These are phyloP conservation scores for Fimicolochytrium jonesii DNA, from an alignment of 192 early-diverging fungal genomes.

Conservation along the genomic window DNA sequence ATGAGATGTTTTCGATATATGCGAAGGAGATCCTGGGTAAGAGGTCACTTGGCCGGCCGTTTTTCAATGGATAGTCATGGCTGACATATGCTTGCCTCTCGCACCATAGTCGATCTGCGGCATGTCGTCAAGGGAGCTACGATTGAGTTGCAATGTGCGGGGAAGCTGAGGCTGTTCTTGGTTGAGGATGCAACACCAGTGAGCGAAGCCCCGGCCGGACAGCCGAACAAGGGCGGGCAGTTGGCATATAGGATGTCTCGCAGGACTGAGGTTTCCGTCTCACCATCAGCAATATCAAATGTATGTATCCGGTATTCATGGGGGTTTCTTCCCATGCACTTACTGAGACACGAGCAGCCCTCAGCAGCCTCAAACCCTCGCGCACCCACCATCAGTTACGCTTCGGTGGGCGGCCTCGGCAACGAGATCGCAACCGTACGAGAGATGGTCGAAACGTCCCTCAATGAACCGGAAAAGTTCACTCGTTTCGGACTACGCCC, in stretches of 20 bases:
- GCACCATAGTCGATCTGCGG: slow-evolving; percentile 49
- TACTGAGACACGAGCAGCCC: not conserved
- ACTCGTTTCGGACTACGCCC: slow-evolving; percentile 72
- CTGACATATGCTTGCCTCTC: no score
- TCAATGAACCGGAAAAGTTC: slow-evolving; percentile 71
- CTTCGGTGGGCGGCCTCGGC: slow-evolving; percentile 75
- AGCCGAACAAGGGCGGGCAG: no score
- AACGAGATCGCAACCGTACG: slow-evolving; percentile 67
- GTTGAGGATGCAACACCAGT: no score
- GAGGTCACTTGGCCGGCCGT: not conserved
- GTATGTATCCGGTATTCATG: not conserved
- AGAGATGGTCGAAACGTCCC: slow-evolving; percentile 79
- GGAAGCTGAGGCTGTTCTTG: slow-evolving; percentile 38
- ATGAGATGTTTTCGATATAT: slow-evolving; percentile 49
- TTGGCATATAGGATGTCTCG: no score
- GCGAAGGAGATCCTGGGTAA: slow-evolving; percentile 62
- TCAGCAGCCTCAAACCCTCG: not conserved
- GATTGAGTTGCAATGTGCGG: slow-evolving; percentile 57
- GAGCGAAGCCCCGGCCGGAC: no score
- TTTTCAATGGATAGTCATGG: not conserved
- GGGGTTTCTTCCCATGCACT: not conserved
- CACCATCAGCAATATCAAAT: no score
- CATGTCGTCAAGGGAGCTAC: slow-evolving; percentile 46
- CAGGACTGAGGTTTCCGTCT: no score
- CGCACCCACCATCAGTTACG: slow-evolving; percentile 41